Conservation (phyloP, 768 basidiomycete genomes). For the Mycena amicta region DNA sequence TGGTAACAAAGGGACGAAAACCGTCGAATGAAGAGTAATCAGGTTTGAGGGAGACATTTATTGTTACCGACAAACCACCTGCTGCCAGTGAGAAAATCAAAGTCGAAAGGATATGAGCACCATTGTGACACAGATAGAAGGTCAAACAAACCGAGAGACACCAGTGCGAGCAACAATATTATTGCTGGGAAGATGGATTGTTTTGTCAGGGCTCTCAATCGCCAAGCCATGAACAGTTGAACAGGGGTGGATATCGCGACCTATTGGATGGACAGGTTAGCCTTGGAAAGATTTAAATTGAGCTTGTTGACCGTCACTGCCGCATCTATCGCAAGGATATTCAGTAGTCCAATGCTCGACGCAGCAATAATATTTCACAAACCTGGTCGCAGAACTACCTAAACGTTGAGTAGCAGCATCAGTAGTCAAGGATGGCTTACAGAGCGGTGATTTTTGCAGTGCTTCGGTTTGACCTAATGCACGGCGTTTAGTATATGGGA, state of each 20-base stretch:
- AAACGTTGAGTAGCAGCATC: background rate
- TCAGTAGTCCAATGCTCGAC: too few relatives aligned
- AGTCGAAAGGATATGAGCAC: background rate
- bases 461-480: background rate
- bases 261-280: slow-evolving; percentile 1
- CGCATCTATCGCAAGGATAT: background rate
- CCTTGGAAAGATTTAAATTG: background rate
- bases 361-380: too few relatives aligned
- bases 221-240: slow-evolving; percentile 22
- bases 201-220: slow-evolving; percentile 4
- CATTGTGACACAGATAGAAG: background rate
- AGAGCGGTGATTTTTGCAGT: slow-evolving; percentile 3
- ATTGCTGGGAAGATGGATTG: background rate
- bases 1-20: slow-evolving; percentile 6
- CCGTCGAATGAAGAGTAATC: slow-evolving; percentile 1
- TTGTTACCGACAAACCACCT: slow-evolving; percentile 13
- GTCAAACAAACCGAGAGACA: slow-evolving; percentile 7
- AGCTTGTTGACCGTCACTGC: slow-evolving; percentile 4
- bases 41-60: slow-evolving; percentile 4
- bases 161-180: background rate
- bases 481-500: background rate
- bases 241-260: slow-evolving; percentile 22
- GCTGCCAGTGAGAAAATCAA: background rate
- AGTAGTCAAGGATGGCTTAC: background rate
- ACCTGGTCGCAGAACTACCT: slow-evolving; percentile 15